phyloP scores from a whole-genome alignment of 108 stramenopile genomes.

The Skeletonema potamos region DNA sequence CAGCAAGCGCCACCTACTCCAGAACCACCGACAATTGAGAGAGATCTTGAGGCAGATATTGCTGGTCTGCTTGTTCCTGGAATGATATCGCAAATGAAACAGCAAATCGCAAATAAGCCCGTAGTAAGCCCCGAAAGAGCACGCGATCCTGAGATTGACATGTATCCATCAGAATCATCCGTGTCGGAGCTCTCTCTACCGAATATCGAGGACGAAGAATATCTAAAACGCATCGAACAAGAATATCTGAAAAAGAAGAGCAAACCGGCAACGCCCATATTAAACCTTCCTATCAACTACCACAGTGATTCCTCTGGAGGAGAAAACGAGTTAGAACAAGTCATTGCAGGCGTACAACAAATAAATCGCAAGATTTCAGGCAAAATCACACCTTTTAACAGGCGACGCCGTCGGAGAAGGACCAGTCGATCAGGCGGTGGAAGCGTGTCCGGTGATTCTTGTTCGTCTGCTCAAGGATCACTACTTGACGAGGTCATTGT shows the following conservation, averaged over 20 bases:
- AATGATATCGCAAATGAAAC: neutral
- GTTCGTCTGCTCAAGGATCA: slow-evolving; percentile 16
- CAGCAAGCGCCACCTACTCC: neutral
- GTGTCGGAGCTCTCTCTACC: slow-evolving; percentile 33
- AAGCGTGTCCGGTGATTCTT: slow-evolving; percentile 8
- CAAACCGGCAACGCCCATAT: neutral
- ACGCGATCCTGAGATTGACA: slow-evolving; percentile 24
- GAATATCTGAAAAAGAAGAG: neutral
- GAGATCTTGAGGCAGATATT: neutral
- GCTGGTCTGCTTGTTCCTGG: neutral
- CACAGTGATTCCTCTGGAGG: neutral
- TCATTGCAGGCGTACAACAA: slow-evolving; percentile 42
- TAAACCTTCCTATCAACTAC: neutral
- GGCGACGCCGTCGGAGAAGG: slow-evolving; percentile 11
- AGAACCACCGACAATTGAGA: neutral
- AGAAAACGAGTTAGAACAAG: slow-evolving; percentile 23
- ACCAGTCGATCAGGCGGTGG: neutral
- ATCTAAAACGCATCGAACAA: slow-evolving; percentile 18
- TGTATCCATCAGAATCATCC: slow-evolving; percentile 42
- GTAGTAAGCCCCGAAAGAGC: slow-evolving; percentile 31
- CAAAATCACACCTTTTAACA: slow-evolving; percentile 32
- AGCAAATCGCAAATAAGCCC: neutral
- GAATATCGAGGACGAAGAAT: slow-evolving; percentile 12
- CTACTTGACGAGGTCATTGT: slow-evolving; percentile 41
- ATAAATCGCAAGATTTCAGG: slow-evolving; percentile 38